Conservation (phyloP, 2,329 filamentous ascomycete species). For the Fusarium kyushuense region DNA sequence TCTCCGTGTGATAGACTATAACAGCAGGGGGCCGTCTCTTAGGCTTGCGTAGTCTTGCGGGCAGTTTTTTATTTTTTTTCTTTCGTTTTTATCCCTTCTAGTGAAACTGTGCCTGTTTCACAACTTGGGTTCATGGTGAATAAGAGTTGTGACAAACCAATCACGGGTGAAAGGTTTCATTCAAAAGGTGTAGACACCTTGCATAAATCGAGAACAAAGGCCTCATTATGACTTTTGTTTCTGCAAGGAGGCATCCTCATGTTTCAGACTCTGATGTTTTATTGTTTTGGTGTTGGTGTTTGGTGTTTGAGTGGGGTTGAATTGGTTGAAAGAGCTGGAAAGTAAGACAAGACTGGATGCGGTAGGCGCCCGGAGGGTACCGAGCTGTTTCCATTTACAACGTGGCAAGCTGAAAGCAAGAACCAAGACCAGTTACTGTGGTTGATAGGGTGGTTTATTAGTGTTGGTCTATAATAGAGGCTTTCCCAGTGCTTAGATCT, state of each 20-base stretch:
- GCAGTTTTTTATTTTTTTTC: too few species aligned
- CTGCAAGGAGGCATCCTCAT: constrained; percentile 27
- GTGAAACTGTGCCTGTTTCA: constrained; percentile 47
- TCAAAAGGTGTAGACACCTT: constrained; percentile 16
- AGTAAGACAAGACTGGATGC: background rate
- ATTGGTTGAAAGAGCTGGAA: constrained; percentile 17
- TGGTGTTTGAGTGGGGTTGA: constrained; percentile 27
- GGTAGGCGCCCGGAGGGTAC: constrained; percentile 42
- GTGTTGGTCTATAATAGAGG: constrained; percentile 7
- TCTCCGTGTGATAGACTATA: constrained; percentile 20
- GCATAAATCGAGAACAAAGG: constrained; percentile 16
- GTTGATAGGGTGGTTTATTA: constrained; percentile 23
- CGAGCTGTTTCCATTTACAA: constrained; percentile 33
- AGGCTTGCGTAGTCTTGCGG: constrained; percentile 2
- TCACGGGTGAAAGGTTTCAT: constrained; percentile 21
- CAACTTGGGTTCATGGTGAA: constrained; percentile 19
- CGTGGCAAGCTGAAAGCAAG: constrained; percentile 33
- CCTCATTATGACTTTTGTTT: constrained; percentile 5
- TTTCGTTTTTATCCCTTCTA: constrained; percentile 25
- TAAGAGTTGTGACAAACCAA: constrained; percentile 20
- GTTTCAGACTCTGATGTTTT: constrained; percentile 44
- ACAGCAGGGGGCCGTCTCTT: constrained; percentile 15
- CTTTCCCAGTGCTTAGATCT: constrained; percentile 9
- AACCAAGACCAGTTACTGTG: constrained; percentile 20
- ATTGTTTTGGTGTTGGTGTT: constrained; percentile 34